phyloP scores from a whole-genome alignment of 192 early-diverging fungal genomes.

The Coemansia sp. region DNA sequence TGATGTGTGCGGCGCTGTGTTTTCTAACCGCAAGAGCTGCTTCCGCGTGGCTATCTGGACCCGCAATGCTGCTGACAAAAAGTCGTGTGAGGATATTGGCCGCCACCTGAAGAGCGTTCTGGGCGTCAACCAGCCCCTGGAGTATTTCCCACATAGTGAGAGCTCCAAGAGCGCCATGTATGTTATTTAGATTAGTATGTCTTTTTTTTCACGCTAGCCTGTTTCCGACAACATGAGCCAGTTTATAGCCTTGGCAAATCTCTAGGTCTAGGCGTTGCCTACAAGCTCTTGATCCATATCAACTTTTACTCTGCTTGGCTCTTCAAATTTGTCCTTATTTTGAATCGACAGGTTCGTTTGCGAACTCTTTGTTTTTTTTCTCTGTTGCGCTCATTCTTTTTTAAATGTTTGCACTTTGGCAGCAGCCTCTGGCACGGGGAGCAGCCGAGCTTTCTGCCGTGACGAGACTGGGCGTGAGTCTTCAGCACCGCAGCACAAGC shows the following conservation, averaged over 20 bases:
- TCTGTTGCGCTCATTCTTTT: background rate
- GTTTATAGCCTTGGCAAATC: background rate
- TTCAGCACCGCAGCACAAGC: conserved; percentile 2
- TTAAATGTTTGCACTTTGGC: background rate
- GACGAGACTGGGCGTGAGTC: background rate
- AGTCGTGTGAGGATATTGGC: conserved; percentile 51
- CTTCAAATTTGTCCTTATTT: background rate
- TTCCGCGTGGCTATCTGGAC: conserved; percentile 90
- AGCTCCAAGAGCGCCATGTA: conserved; percentile 36
- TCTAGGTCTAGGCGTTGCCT: background rate
- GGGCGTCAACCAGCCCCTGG: conserved; percentile 49
- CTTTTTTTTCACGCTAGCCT: no score
- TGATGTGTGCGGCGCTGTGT: conserved; percentile 86
- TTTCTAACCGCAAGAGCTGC: conserved; percentile 77
- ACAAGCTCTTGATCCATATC: background rate
- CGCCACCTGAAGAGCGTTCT: conserved; percentile 59
- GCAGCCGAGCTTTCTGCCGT: background rate
- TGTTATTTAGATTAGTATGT: conserved; percentile 26
- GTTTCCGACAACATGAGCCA: no score
- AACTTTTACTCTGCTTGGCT: background rate
- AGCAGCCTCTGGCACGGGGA: background rate
- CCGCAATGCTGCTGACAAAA: conserved; percentile 40
- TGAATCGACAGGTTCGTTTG: background rate
- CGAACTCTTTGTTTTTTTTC: background rate
- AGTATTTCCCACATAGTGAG: conserved; percentile 61